Conservation (phyloP, 192 early-diverging fungal genomes). For the Mortierella antarctica region DNA sequence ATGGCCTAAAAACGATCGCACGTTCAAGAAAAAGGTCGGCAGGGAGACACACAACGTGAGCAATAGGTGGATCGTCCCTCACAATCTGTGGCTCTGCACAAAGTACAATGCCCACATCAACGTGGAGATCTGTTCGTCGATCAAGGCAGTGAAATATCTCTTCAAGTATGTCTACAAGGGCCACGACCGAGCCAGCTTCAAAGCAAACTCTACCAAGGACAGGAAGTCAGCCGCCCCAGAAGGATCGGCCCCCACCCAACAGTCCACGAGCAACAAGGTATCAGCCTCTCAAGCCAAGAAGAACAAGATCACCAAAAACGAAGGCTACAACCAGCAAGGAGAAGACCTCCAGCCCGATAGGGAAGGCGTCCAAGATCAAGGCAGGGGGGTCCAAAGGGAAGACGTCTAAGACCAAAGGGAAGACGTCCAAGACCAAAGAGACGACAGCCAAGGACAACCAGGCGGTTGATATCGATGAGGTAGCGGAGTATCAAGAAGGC, state of each 20-base stretch:
- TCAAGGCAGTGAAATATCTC: conserved; percentile 6
- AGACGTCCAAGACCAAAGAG: too few species aligned
- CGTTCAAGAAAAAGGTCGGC: background rate
- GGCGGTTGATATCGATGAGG: background rate
- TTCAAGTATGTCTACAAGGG: conserved; percentile 17
- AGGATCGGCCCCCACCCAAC: too few species aligned
- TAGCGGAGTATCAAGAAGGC: background rate
- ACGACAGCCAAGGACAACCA: too few species aligned
- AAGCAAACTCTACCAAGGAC: too few species aligned
- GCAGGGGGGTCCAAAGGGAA: conserved; percentile 1
- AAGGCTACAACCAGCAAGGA: too few species aligned
- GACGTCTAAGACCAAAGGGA: background rate
- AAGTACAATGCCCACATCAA: conserved; percentile 48
- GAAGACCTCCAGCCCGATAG: too few species aligned
- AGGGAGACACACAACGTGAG: background rate
- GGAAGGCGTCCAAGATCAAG: too few species aligned
- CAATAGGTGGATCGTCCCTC: conserved; percentile 5
- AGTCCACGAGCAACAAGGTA: too few species aligned
- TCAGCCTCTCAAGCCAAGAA: background rate
- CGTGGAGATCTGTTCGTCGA: conserved; percentile 35
- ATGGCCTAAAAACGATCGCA: background rate
- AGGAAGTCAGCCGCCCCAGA: too few species aligned
- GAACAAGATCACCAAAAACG: conserved; percentile 5
- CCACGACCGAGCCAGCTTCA: background rate
- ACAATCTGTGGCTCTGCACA: conserved; percentile 29